Percentiles rank a stretch among this genome's conserved stretches.
Conservation (phyloP, 2,329 filamentous ascomycete genomes). For the Fusarium tanahbumbuense region DNA sequence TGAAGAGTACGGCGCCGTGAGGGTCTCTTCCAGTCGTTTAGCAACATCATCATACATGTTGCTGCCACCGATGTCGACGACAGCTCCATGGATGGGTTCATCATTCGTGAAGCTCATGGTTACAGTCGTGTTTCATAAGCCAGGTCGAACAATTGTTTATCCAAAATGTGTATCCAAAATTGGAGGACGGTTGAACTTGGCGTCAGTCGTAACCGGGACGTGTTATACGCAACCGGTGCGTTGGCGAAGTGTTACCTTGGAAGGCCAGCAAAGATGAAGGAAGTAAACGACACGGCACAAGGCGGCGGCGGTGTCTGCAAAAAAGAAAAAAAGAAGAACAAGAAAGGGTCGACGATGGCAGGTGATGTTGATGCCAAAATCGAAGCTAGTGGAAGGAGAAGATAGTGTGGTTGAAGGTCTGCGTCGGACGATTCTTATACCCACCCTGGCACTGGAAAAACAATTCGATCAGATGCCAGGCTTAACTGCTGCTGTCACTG, state of each 20-base stretch:
- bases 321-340: background rate
- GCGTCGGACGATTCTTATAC: constrained; percentile 44
- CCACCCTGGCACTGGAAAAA: constrained; percentile 27
- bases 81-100: constrained; percentile 47
- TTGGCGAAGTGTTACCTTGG: constrained; percentile 1
- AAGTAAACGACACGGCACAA: constrained; percentile 12
- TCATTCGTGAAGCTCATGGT: constrained; percentile 31
- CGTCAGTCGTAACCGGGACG: constrained; percentile 8
- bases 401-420: constrained; percentile 29
- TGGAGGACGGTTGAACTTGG: constrained; percentile 8
- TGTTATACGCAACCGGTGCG: constrained; percentile 20
- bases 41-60: constrained; percentile 47
- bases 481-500: background rate
- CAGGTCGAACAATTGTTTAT: background rate
- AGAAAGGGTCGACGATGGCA: background rate
- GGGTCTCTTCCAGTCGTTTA: constrained; percentile 44
- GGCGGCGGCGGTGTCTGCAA: constrained; percentile 3
- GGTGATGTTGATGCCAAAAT: background rate
- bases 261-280: background rate
- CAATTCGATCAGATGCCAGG: constrained; percentile 5
- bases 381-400: constrained; percentile 28
- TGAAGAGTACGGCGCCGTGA: constrained; percentile 42
- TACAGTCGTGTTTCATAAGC: constrained; percentile 5
- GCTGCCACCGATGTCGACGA: constrained; percentile 55
- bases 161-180: constrained; percentile 3